Percentiles rank a stretch among this genome's conserved stretches.
Conservation (phyloP, 225 moss, liverwort and hornwort species). For the Pleurozium schreberi region DNA sequence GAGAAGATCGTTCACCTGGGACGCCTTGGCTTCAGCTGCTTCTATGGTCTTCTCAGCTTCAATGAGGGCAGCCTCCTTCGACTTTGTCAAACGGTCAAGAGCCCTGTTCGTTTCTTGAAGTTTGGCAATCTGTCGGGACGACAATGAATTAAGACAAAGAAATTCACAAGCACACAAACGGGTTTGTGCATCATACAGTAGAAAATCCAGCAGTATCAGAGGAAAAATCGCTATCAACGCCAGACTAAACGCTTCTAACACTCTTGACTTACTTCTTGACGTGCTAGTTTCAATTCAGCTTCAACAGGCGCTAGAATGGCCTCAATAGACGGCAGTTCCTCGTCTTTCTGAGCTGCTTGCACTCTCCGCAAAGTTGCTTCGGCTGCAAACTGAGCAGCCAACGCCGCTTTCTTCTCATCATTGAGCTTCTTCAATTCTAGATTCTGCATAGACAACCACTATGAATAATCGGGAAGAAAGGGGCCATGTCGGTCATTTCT, state of each 20-base stretch:
- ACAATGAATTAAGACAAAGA: neutral
- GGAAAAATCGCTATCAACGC: neutral
- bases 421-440: slow-evolving; percentile 89
- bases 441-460: slow-evolving; percentile 40
- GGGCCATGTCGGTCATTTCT: neutral
- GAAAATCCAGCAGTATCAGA: neutral
- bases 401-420: slow-evolving; percentile 91
- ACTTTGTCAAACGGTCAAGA: slow-evolving; percentile 83
- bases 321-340: slow-evolving; percentile 86
- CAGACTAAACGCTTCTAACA: neutral
- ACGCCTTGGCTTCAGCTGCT: slow-evolving; percentile 87
- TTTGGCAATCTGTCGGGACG: slow-evolving; percentile 56
- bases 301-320: slow-evolving; percentile 93
- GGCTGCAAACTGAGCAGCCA: slow-evolving; percentile 86
- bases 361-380: slow-evolving; percentile 93
- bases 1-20: slow-evolving; percentile 89
- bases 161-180: neutral
- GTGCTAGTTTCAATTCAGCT: slow-evolving; percentile 79
- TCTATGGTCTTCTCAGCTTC: slow-evolving; percentile 88
- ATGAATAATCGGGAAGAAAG: neutral
- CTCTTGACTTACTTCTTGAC: slow-evolving; percentile 56
- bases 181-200: neutral
- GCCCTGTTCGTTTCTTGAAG: slow-evolving; percentile 88
- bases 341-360: slow-evolving; percentile 96
- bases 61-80: slow-evolving; percentile 86